Percentiles rank a stretch among this genome's conserved stretches.
Conservation (phyloP, 768 basidiomycete genomes). For the Mrakia hoshinonis region DNA sequence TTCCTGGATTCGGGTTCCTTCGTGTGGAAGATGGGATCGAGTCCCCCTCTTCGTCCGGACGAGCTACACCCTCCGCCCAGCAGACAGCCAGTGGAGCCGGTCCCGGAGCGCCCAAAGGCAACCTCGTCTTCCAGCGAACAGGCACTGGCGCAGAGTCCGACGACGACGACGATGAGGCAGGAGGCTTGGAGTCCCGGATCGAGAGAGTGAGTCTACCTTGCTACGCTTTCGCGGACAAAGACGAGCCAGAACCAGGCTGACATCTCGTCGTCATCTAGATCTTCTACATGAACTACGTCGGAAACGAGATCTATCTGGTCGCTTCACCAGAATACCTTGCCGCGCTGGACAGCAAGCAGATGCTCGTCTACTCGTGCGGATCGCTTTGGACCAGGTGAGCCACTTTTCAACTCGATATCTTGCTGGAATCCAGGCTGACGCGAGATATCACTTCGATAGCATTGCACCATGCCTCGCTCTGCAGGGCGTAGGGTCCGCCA, state of each 20-base stretch:
- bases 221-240: background rate
- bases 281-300: slow-evolving; percentile 83
- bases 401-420: slow-evolving; percentile 4
- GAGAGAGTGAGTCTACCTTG: slow-evolving; percentile 4
- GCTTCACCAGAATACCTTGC: slow-evolving; percentile 74
- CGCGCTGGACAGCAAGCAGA: slow-evolving; percentile 53
- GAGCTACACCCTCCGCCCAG: background rate
- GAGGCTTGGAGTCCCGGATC: slow-evolving; percentile 14
- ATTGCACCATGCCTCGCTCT: slow-evolving; percentile 88
- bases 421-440: background rate
- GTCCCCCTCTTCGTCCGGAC: slow-evolving; percentile 8
- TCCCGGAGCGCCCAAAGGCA: background rate
- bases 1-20: slow-evolving; percentile 18
- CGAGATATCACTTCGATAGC: slow-evolving; percentile 41
- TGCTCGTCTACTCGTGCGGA: slow-evolving; percentile 84
- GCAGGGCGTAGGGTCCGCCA: slow-evolving; percentile 64
- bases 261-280: slow-evolving; percentile 47
- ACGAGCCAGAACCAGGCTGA: background rate
- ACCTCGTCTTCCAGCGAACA: slow-evolving; percentile 26
- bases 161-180: slow-evolving; percentile 23
- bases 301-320: slow-evolving; percentile 75
- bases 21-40: slow-evolving; percentile 46
- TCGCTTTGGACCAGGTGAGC: slow-evolving; percentile 84
- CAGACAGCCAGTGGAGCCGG: background rate
- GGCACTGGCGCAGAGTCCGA: slow-evolving; percentile 35